phyloP scores from a whole-genome alignment of 2,329 filamentous ascomycete genomes.

The Capronia coronata region DNA sequence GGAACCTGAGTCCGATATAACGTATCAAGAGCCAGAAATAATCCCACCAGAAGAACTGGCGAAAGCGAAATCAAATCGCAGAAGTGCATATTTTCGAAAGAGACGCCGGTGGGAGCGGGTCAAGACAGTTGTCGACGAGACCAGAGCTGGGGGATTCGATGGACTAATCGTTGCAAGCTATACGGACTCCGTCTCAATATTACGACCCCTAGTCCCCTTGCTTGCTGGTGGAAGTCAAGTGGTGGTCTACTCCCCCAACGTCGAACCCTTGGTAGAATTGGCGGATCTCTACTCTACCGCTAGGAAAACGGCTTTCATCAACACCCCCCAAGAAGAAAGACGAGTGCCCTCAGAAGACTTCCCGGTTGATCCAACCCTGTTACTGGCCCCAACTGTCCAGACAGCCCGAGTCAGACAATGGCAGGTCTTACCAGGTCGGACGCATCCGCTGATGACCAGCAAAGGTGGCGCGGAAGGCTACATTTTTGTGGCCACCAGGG shows the following conservation, averaged over 20 bases:
- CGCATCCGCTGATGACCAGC: constrained; percentile 89
- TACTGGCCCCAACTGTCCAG: constrained; percentile 75
- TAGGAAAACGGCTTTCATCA: constrained; percentile 64
- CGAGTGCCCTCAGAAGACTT: constrained; percentile 57
- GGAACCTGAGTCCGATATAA: constrained; percentile 65
- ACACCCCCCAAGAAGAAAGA: constrained; percentile 10
- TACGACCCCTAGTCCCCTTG: constrained; percentile 70
- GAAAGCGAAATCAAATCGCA: constrained; percentile 71
- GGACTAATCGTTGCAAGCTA: constrained; percentile 74
- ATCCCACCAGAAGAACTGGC: constrained; percentile 57
- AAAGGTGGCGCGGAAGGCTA: constrained; percentile 85
- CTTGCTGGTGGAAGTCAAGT: constrained; percentile 76
- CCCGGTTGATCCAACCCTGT: constrained; percentile 74
- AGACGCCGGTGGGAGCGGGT: constrained; percentile 71
- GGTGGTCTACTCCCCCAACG: constrained; percentile 73
- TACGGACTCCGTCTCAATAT: constrained; percentile 72
- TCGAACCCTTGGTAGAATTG: constrained; percentile 71
- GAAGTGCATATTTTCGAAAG: constrained; percentile 84
- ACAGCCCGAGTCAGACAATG: constrained; percentile 70
- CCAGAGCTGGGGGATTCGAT: constrained; percentile 69
- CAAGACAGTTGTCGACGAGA: constrained; percentile 65
- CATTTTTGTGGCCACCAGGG: constrained; percentile 74
- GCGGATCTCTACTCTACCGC: constrained; percentile 79
- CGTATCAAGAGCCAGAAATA: constrained; percentile 61
- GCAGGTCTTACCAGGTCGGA: constrained; percentile 87